Base-by-base conservation (phyloP, 495 filamentous ascomycete species). In the Cairneyella variabilis region DNA sequence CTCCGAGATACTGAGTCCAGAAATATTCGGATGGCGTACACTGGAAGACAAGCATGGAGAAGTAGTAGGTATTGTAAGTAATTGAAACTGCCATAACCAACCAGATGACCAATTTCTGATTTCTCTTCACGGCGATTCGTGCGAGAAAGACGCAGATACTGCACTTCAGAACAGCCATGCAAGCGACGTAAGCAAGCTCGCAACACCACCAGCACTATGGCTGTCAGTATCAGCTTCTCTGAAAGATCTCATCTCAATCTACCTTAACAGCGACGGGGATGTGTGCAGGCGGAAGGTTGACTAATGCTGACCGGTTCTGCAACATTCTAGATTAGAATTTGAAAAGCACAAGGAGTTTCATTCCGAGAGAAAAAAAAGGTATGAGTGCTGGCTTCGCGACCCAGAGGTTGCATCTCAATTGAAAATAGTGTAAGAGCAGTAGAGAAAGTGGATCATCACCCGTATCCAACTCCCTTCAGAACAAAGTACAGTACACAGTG, bases 21-120 rank as follows among this genome's bases (percentile, higher is more conserved):
- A 70, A 72, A 50, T 57, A 61, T 2, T 48, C 49, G 18, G 67
- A 30, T 4, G 72, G 72, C 22, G 48, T n/a, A 57, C 76, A 78
- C 56, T 78, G 73, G 43, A 78, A 68, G 27, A 72, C 38, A 30
- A 68, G 42, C 34, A 74, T 23, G 36, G 76, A 62, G 49, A 72
- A 65, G 59, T 66, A 76, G 34, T 34, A 56, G 11, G 53, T 16
- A 34, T 65, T 60, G 28, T 64, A 70, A 37, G 66, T 10, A 3
- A 58, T 49, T 0, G 66, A 60, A 0, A 63, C 47, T 6, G 34
- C 20, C 32, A 69, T 63, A 2, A 64, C 46, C 0, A 58, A n/a
- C 21, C 55, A 56, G 45, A 76, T 66, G 34, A 67, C 69, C 50
- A 58, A 56, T 12, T 55, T 62, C 32, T 78, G 74, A 12, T 56